Evolutionary conservation across 73 alveolate genomes (phyloP), one percentile per base, ranked within the genome.

Genomic region (Durusdinium trenchii): DNA sequence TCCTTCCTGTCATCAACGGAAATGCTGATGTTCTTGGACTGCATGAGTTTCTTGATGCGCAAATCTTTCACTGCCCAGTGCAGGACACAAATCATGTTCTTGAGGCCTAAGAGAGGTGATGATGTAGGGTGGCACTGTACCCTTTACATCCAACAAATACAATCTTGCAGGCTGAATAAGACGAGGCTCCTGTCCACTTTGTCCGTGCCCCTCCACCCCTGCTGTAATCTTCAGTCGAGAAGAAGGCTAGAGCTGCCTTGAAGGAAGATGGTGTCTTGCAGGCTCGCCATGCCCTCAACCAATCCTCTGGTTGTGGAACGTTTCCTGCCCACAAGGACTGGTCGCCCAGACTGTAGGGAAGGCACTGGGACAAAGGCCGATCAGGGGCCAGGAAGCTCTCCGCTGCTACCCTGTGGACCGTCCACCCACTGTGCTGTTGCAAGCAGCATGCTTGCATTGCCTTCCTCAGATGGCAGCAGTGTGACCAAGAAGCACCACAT

Each of bases 281-380:
- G 14, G 95, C 95, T 16, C 95, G 47, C 84, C 82, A 87, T 2
- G 95, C 95, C 28, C 84, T 61, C 51, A 87, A 48, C 95, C 95
- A 87, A 16, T 87, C 85, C 16, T 69, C 62, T 2, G 95, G 67
- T 42, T 87, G 95, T 3, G 95, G 95, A 4, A 87, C 95, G 67
- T 87, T 87, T 46, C 95, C 95, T 10, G 18, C 2, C 82, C 71
- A 87, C 4, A 87, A 54, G 23, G 40, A 0, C 67, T 87, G 95
- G 5, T 60, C 47, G 50, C 43, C 20, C 38, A 87, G 9, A 64
- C 67, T 61, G 84, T 87, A 87, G 36, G 95, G 95, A n/a, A 87
- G 36, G 48, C 82, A 62, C 67, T 87, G 40, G 1, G 84, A 26
- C 48, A 87, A 2, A 1, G 95, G 95, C 51, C 16, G 38, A 67